phyloP scores from a whole-genome alignment of 371 early-diverging fungal species.

The Mortierella sp. region DNA sequence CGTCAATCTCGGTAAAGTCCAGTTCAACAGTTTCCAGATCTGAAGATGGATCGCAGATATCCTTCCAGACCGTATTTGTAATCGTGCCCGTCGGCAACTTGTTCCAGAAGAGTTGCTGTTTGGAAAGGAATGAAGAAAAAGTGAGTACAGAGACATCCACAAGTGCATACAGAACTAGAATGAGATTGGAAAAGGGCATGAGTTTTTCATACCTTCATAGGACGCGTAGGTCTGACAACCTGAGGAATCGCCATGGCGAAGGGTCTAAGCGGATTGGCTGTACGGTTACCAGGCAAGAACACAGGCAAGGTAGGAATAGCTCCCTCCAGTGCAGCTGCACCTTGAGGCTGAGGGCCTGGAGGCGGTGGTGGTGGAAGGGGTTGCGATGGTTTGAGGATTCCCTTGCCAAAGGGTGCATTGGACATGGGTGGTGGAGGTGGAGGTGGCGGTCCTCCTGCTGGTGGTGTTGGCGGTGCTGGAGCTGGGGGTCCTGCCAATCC shows the following conservation, averaged over 20 bases:
- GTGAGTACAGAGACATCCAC: too few relatives aligned
- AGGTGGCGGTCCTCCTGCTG: constrained; percentile 37
- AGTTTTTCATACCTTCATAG: constrained; percentile 49
- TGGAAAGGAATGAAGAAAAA: neutral
- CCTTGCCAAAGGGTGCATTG: constrained; percentile 13
- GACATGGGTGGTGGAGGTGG: constrained; percentile 42
- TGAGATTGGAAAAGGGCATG: neutral
- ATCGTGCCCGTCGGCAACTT: constrained; percentile 68
- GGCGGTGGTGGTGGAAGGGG: constrained; percentile 60
- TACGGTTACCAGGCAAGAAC: constrained; percentile 42
- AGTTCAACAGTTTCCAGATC: constrained; percentile 37
- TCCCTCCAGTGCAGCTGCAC: constrained; percentile 42
- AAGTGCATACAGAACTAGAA: too few relatives aligned
- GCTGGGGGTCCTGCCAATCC: neutral
- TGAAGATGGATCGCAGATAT: constrained; percentile 59
- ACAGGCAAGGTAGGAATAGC: constrained; percentile 49
- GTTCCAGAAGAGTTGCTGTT: constrained; percentile 73
- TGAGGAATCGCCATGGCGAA: constrained; percentile 43
- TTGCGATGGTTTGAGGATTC: constrained; percentile 36
- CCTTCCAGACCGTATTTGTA: constrained; percentile 70
- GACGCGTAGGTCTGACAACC: constrained; percentile 42
- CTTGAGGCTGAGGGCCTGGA: constrained; percentile 34
- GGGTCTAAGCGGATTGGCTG: constrained; percentile 63
- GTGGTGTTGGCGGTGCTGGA: constrained; percentile 4
- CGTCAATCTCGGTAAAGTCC: constrained; percentile 54